A percentile compares a stretch with the other conserved stretches of the same genome.
phyloP scores from a whole-genome alignment of 2,329 filamentous ascomycete species.

The Cladophialophora chaetospira region DNA sequence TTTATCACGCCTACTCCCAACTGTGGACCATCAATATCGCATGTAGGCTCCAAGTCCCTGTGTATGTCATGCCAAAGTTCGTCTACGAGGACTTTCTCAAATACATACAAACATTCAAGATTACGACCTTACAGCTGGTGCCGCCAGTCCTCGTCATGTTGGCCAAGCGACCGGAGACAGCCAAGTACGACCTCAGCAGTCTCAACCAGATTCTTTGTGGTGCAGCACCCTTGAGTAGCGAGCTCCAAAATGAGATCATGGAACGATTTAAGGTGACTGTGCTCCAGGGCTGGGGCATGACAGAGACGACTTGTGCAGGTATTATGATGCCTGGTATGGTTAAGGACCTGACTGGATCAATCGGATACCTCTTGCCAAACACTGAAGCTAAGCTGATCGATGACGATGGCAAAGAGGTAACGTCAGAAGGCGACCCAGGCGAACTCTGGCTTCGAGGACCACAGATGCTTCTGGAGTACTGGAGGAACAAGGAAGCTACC shows the following conservation, averaged over 20 bases:
- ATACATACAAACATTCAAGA: conserved; percentile 52
- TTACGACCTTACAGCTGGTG: conserved; percentile 61
- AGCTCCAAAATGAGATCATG: conserved; percentile 56
- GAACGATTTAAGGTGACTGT: conserved; percentile 54
- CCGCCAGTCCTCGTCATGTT: conserved; percentile 64
- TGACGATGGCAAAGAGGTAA: conserved; percentile 69
- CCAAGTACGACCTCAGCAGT: conserved; percentile 59
- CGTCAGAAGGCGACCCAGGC: conserved; percentile 62
- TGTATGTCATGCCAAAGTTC: conserved; percentile 67
- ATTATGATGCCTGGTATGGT: conserved; percentile 40
- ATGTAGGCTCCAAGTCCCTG: conserved; percentile 61
- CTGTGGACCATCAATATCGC: conserved; percentile 57
- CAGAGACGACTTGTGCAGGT: conserved; percentile 53
- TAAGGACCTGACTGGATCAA: conserved; percentile 53
- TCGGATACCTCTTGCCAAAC: conserved; percentile 50
- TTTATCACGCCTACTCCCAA: conserved; percentile 52
- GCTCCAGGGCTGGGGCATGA: conserved; percentile 58
- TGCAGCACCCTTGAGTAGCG: conserved; percentile 60
- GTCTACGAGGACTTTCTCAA: conserved; percentile 58
- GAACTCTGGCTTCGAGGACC: conserved; percentile 48
- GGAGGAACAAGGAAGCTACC: conserved; percentile 41
- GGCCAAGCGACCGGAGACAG: conserved; percentile 58
- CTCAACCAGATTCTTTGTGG: conserved; percentile 54
- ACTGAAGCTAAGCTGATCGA: conserved; percentile 61
- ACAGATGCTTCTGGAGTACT: conserved; percentile 44